Evolutionary conservation across 2,329 filamentous ascomycete species (phyloP), one percentile per base, ranked within the genome.

Genomic region (Diaporthe sp.): DNA sequence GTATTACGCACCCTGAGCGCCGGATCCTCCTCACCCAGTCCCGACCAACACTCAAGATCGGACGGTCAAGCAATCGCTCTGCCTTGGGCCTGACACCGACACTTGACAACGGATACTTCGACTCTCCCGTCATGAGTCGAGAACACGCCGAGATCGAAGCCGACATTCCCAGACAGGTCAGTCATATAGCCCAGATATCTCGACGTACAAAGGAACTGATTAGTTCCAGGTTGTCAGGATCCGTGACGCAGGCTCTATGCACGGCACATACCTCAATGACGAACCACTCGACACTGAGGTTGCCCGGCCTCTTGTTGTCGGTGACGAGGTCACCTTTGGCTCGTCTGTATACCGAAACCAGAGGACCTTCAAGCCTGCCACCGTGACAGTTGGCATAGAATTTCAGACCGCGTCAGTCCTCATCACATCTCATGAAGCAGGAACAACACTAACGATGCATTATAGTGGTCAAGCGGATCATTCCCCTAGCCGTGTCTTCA

Each of bases 71-170:
- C 77, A 87, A 85, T 79, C 80, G 85, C 75, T 81, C 84, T 78
- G 12, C 63, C 34, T 28, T 78, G 68, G 72, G 63, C 3, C 80
- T 84, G 12, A 78, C 78, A 81, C 86, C 79, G 81, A 83, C 76
- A 5, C n/a, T 67, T 9, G 28, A 51, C 51, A 95, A 95, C 82
- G 90, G 87, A 22, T 94, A 88, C 87, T 93, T 94, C 75, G 90
- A 94, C 78, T 93, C 90, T 74, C 90, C 93, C 0, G 93, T 95
- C 49, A 93, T 95, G 87, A 94, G 93, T 34, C 88, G 93, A 60
- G 82, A 90, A 15, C 93, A 95, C 83, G 94, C 93, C 22, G 83
- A 89, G 58, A 80, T 93, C 6, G 78, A 80, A 22, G 85, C 88
- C 6, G 84, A 89, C 67, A 79, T 85, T 13, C 81, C 86, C 2